These are phyloP conservation scores for Gaultheria prostrata DNA, from an alignment of 148 eudicot genomes.

Conservation along the genomic window DNA sequence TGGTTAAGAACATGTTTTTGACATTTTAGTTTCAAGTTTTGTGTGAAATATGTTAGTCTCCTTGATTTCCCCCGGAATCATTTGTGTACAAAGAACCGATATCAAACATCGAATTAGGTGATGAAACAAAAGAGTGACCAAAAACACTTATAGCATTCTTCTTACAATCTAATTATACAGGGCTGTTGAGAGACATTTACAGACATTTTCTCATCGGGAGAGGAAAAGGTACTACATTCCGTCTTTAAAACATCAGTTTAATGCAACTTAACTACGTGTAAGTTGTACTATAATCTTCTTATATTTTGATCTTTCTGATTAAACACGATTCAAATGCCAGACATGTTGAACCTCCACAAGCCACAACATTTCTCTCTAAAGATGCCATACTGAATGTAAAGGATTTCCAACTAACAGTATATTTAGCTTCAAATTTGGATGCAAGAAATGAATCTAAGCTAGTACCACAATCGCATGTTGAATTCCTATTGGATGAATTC, in stretches of 20 bases:
- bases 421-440: too few relatives aligned
- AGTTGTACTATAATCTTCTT: neutral
- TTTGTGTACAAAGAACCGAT: neutral
- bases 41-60: neutral
- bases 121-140: neutral
- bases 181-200: constrained; percentile 74
- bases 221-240: constrained; percentile 57
- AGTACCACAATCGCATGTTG: too few relatives aligned
- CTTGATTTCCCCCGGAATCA: neutral
- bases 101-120: neutral
- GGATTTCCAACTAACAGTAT: too few relatives aligned
- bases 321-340: constrained; percentile 54
- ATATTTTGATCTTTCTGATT: constrained; percentile 2
- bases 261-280: neutral
- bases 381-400: too few relatives aligned
- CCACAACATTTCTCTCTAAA: too few relatives aligned
- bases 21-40: neutral
- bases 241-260: neutral
- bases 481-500: too few relatives aligned
- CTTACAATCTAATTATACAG: constrained; percentile 26
- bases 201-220: constrained; percentile 77
- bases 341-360: too few relatives aligned
- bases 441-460: too few relatives aligned
- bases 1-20: neutral
- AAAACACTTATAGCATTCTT: neutral